Evolutionary conservation across 306 rosid species (phyloP).

Genomic region (Boehmeria nivea): DNA sequence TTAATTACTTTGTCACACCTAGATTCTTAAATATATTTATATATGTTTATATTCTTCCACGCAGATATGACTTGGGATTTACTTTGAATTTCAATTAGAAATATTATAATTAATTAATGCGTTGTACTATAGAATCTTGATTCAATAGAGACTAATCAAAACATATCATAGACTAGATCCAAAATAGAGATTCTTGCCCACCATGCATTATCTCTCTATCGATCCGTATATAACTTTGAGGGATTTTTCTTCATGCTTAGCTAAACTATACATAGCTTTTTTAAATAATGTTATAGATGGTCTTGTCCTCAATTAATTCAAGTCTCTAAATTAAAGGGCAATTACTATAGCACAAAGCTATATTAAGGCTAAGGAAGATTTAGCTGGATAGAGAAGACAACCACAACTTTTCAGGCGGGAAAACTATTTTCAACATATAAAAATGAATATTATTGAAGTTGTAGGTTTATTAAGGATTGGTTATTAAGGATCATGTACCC

Average conservation of each 20-base stretch:
- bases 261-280: too few relatives aligned
- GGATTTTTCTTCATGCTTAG: neutral
- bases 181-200: slow-evolving; percentile 7
- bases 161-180: neutral
- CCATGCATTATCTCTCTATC: neutral
- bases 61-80: neutral
- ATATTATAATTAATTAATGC: neutral
- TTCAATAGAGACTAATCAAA: neutral
- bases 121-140: neutral
- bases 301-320: too few relatives aligned
- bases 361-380: too few relatives aligned
- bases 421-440: too few relatives aligned
- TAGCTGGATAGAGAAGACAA: too few relatives aligned
- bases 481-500: too few relatives aligned
- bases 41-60: neutral
- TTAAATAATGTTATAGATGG: too few relatives aligned
- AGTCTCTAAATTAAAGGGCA: too few relatives aligned
- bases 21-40: neutral
- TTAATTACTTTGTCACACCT: neutral
- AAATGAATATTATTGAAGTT: too few relatives aligned
- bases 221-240: neutral
- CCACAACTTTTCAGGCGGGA: too few relatives aligned
- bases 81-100: neutral
- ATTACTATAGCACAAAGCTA: too few relatives aligned
- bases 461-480: too few relatives aligned